phyloP scores from a whole-genome alignment of 148 eudicot species.

The Rhododendron mucronatum region DNA sequence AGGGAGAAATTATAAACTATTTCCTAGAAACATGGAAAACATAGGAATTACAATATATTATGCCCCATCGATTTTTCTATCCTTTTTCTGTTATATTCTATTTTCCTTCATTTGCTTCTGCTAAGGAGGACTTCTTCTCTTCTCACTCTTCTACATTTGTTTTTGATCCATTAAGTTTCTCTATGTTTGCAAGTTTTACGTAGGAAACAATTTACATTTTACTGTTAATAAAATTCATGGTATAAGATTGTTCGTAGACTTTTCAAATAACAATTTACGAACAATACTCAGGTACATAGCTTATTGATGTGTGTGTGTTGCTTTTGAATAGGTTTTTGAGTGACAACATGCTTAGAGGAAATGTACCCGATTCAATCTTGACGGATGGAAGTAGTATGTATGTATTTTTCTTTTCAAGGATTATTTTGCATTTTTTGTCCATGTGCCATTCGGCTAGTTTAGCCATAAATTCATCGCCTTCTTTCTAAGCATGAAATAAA shows the following conservation, averaged over 20 bases:
- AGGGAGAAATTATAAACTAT: background rate
- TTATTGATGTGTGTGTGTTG: conserved; percentile 2
- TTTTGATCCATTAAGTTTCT: background rate
- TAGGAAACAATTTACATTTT: background rate
- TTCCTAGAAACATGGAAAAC: background rate
- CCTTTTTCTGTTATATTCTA: background rate
- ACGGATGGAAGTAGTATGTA: conserved; percentile 62
- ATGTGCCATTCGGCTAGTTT: background rate
- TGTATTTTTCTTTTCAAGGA: conserved; percentile 15
- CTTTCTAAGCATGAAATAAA: background rate
- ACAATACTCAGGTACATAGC: background rate
- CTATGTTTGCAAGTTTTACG: background rate
- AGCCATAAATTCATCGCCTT: background rate
- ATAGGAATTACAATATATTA: background rate
- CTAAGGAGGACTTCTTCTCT: background rate
- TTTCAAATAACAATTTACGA: background rate
- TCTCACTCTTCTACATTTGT: background rate
- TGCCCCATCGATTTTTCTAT: background rate
- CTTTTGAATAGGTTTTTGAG: conserved; percentile 50
- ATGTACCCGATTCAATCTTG: conserved; percentile 51
- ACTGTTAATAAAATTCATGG: background rate
- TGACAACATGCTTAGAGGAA: conserved; percentile 61
- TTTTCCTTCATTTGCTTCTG: background rate
- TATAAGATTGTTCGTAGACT: background rate
- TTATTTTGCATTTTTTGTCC: background rate